Evolutionary conservation across 2,329 filamentous ascomycete species (phyloP).

Genomic region (Colletotrichum sp.): DNA sequence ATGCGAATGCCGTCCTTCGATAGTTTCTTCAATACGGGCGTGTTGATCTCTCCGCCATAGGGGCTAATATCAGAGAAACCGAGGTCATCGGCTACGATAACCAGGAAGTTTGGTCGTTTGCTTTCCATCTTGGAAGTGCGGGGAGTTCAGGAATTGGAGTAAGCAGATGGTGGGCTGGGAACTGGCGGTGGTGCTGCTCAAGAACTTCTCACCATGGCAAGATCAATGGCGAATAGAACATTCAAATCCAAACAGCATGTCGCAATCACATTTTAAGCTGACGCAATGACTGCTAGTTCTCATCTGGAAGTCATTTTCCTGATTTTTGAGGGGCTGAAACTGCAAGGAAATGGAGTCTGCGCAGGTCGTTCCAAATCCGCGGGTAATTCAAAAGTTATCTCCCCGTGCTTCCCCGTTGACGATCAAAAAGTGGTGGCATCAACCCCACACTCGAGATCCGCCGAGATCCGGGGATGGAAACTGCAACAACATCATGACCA

Average conservation of each 20-base stretch:
- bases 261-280: neutral
- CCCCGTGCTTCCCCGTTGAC: neutral
- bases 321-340: neutral
- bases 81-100: constrained; percentile 39
- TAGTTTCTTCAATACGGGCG: constrained; percentile 40
- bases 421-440: neutral
- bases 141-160: neutral
- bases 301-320: neutral
- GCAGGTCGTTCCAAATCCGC: neutral
- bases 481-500: neutral
- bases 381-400: neutral
- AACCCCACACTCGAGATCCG: neutral
- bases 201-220: neutral
- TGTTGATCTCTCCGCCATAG: constrained; percentile 37
- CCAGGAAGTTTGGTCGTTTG: constrained; percentile 33
- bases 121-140: neutral
- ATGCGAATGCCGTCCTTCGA: constrained; percentile 54
- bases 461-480: neutral
- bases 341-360: neutral
- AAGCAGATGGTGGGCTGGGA: neutral
- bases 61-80: constrained; percentile 34
- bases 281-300: neutral
- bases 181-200: neutral
- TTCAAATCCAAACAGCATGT: neutral
- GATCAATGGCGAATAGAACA: no score